These are phyloP conservation scores for Ceratobasidium sp. DNA, from an alignment of 1,284 basidiomycete genomes.

Conservation along the genomic window DNA sequence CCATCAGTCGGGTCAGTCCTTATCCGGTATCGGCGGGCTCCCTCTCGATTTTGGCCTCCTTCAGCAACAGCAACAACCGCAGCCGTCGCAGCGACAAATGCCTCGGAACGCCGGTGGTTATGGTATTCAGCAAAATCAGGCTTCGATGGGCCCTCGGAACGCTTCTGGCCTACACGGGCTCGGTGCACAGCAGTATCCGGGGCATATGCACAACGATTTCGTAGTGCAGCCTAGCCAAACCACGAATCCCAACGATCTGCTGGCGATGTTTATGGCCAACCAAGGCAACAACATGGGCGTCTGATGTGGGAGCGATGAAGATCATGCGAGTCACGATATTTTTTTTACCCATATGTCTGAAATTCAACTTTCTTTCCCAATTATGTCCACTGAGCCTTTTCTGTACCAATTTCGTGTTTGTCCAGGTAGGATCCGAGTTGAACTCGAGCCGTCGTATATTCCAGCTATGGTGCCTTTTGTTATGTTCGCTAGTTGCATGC, in stretches of 20 bases:
- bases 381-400: not conserved
- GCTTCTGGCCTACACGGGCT: constrained; percentile 39
- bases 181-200: constrained; percentile 37
- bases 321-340: constrained; percentile 19
- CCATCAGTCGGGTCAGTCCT: constrained; percentile 38
- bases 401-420: constrained; percentile 24
- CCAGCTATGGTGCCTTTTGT: not conserved
- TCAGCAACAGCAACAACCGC: constrained; percentile 40
- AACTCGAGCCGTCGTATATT: constrained; percentile 35
- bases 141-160: constrained; percentile 40
- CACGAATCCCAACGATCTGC: constrained; percentile 39
- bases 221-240: constrained; percentile 40
- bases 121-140: constrained; percentile 29
- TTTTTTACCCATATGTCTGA: constrained; percentile 14
- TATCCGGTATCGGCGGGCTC: constrained; percentile 36
- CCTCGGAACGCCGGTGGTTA: constrained; percentile 32
- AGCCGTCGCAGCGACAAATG: constrained; percentile 40
- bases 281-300: constrained; percentile 42
- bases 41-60: constrained; percentile 40
- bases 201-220: constrained; percentile 44
- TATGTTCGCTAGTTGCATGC: constrained; percentile 23
- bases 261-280: constrained; percentile 43
- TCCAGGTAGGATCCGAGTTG: constrained; percentile 33
- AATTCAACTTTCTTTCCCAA: constrained; percentile 17
- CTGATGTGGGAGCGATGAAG: constrained; percentile 7